These are phyloP conservation scores for Trichoderma atrobrunneum DNA, from an alignment of 2,329 filamentous ascomycete genomes.

Conservation along the genomic window DNA sequence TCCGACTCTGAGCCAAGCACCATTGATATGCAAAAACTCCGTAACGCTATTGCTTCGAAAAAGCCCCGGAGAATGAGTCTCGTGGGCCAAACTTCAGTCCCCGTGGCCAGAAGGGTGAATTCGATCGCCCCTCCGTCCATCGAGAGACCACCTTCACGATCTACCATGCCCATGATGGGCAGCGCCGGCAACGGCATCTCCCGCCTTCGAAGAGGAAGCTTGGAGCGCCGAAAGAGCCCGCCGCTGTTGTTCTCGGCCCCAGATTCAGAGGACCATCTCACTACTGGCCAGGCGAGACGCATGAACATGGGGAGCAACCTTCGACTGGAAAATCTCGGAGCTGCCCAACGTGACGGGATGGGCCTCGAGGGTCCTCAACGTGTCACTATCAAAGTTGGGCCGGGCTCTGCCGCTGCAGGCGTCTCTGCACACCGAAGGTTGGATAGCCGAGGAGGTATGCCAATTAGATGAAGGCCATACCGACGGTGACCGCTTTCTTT, in stretches of 20 bases:
- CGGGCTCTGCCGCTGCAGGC: conserved; percentile 21
- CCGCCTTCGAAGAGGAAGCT: conserved; percentile 49
- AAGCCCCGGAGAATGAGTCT: conserved; percentile 42
- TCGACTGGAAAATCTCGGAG: conserved; percentile 29
- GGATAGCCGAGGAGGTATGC: conserved; percentile 30
- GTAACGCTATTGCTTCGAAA: conserved; percentile 54
- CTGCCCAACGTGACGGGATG: conserved; percentile 27
- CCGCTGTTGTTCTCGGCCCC: conserved; percentile 53
- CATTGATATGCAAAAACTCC: conserved; percentile 54
- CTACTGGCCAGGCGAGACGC: conserved; percentile 54
- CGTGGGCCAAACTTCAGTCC: conserved; percentile 35
- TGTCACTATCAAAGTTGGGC: conserved; percentile 38
- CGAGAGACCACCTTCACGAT: conserved; percentile 29
- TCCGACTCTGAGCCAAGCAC: conserved; percentile 49
- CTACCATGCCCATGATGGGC: conserved; percentile 43
- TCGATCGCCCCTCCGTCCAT: conserved; percentile 40
- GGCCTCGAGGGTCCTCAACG: conserved; percentile 32
- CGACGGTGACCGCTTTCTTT: not conserved
- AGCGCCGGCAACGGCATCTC: conserved; percentile 56
- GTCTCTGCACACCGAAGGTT: conserved; percentile 29
- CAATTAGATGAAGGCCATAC: conserved; percentile 30
- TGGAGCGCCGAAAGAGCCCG: conserved; percentile 51
- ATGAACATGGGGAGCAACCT: conserved; percentile 53
- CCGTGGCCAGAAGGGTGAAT: conserved; percentile 44
- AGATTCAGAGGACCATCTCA: conserved; percentile 44